A percentile compares a stretch with the other conserved stretches of the same genome.
Conservation (phyloP, 225 moss, liverwort and hornwort species). For the Marchantia polymorpha region DNA sequence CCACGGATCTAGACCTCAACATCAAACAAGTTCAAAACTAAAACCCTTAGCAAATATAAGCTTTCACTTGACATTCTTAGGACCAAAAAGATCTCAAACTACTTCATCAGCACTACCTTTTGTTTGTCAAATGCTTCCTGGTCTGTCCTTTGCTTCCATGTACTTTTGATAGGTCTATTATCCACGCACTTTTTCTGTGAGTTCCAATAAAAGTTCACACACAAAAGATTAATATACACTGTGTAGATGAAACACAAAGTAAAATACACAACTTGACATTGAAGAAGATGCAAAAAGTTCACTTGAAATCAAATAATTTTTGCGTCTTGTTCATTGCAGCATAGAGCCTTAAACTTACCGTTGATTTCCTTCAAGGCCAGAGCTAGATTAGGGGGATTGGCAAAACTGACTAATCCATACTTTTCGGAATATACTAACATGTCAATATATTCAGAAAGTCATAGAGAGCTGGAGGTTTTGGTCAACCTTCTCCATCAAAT, state of each 20-base stretch:
- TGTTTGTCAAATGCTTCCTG: slow-evolving; percentile 47
- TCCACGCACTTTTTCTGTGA: slow-evolving; percentile 90
- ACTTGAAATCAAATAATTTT: not conserved
- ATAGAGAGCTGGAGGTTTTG: too few relatives aligned
- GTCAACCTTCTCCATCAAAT: too few relatives aligned
- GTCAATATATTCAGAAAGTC: too few relatives aligned
- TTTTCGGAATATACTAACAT: too few relatives aligned
- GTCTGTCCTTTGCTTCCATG: slow-evolving; percentile 86
- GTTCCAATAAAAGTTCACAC: not conserved
- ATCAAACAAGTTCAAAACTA: not conserved
- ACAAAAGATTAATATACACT: not conserved
- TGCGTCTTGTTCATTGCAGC: not conserved
- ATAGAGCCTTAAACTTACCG: slow-evolving; percentile 40
- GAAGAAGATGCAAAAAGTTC: not conserved
- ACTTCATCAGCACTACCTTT: slow-evolving; percentile 43
- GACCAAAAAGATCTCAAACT: not conserved
- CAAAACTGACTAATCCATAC: slow-evolving; percentile 94
- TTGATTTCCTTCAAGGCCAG: slow-evolving; percentile 97
- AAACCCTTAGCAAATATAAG: not conserved
- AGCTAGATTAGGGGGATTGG: slow-evolving; percentile 85
- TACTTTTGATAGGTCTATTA: slow-evolving; percentile 97
- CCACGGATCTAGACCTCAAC: not conserved
- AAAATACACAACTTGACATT: not conserved
- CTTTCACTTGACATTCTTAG: not conserved
- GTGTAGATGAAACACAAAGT: not conserved